A percentile compares a stretch with the other conserved stretches of the same genome.
phyloP scores from a whole-genome alignment of 768 basidiomycete genomes.

The Leccinum longicurvipes region DNA sequence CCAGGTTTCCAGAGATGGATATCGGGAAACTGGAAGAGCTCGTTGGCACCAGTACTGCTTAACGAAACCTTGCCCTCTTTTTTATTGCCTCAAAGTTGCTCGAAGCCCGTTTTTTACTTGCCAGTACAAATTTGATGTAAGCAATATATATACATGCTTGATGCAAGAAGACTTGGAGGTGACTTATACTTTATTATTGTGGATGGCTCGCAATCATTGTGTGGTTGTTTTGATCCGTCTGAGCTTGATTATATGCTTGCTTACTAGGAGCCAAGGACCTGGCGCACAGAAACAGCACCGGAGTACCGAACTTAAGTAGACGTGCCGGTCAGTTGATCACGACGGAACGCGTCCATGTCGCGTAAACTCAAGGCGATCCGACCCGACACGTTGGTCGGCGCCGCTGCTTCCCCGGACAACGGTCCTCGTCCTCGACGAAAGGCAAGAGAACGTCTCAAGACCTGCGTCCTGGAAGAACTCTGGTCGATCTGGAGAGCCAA shows the following conservation, averaged over 20 bases:
- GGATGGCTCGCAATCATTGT: too few species aligned
- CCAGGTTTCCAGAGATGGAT: neutral
- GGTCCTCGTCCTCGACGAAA: slow-evolving; percentile 1
- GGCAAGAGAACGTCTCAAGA: slow-evolving; percentile 10
- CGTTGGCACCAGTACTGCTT: neutral
- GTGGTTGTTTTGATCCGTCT: too few species aligned
- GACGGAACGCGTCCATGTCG: slow-evolving; percentile 16
- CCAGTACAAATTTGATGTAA: too few species aligned
- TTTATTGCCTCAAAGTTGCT: too few species aligned
- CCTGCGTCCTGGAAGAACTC: slow-evolving; percentile 20
- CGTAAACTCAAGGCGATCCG: slow-evolving; percentile 2
- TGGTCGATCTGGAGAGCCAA: slow-evolving; percentile 29
- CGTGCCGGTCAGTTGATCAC: too few species aligned
- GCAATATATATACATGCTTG: too few species aligned
- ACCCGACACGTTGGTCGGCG: neutral
- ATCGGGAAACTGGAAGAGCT: neutral
- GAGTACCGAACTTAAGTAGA: too few species aligned
- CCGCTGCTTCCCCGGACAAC: neutral
- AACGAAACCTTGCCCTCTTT: neutral
- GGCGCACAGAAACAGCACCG: too few species aligned
- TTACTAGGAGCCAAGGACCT: too few species aligned
- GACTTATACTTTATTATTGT: too few species aligned
- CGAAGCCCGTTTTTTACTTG: too few species aligned
- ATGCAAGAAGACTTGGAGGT: neutral
- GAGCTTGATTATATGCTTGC: too few species aligned